Base-by-base conservation (phyloP, 1,139 yeast species). In the Pichia sp. region DNA sequence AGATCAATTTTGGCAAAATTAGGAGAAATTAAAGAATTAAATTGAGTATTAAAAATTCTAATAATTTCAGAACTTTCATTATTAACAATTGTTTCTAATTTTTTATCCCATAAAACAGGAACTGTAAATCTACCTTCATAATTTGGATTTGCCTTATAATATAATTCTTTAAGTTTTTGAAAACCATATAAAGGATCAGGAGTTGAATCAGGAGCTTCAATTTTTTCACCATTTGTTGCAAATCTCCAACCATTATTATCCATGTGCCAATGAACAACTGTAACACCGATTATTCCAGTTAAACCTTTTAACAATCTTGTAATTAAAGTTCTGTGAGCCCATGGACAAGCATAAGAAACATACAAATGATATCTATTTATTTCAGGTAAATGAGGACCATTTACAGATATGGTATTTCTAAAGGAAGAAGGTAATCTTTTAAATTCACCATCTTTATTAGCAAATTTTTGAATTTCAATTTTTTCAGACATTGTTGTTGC, bases 61-160 rank as follows among this genome's bases (percentile, higher is more conserved):
- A 92, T 79, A 56, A 90, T 86, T 61, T 90, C 97, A 31, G 92
- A 71, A 49, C 94, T 82, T 65, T 90, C 97, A 62, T 90, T 90
- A 69, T 78, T 87, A 48, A 90, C 97, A 62, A 90, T 85, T 3
- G 95, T 85, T 48, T 77, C 68, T 34, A 75, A 73, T 64, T 89
- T 82, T 59, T 76, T 84, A 63, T 90, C 97, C 95, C 96, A 90
- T 55, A 90, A 71, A 2, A 89, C 85, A 1, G 97, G 97, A 34
- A 90, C 97, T 1, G 97, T 90, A 62, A 78, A 85, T 52, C 97
- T 73, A 4, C 94, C 96, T 22, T 63, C 68, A 63, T 87, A 90
- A 32, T 82, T 75, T 4, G 92, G 82, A 45, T 87, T 71, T 12
- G 86, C 87, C 63, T 80, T 81, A 64, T 68, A 80, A 64, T 90